Conservation (phyloP, 2,329 filamentous ascomycete species). For the Leptodontidium sp. region DNA sequence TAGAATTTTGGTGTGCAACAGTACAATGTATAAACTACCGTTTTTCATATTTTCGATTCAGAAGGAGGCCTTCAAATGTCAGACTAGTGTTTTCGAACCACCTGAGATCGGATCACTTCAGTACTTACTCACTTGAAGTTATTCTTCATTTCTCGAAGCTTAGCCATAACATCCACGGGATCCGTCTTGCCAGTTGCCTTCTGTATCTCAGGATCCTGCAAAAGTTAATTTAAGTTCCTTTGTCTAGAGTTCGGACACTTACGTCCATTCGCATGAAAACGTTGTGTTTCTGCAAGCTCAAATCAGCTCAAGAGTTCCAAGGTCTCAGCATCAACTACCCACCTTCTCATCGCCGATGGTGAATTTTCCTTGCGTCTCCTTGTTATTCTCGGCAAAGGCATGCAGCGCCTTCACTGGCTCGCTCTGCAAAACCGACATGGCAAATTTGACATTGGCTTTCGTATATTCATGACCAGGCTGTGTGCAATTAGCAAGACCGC, state of each 20-base stretch:
- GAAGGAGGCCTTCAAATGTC: constrained; percentile 26
- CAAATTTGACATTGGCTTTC: constrained; percentile 94
- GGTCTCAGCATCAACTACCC: constrained; percentile 36
- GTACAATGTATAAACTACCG: background rate
- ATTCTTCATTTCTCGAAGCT: constrained; percentile 92
- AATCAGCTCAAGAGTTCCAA: constrained; percentile 25
- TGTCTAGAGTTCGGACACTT: constrained; percentile 47
- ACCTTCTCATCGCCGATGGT: constrained; percentile 98
- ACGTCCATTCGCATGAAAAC: constrained; percentile 93
- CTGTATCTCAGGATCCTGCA: constrained; percentile 81
- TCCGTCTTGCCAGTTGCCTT: constrained; percentile 83
- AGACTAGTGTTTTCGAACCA: background rate
- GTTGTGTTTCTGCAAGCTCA: constrained; percentile 77
- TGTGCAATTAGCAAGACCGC: constrained; percentile 25
- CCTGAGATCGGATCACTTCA: background rate
- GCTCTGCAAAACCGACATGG: constrained; percentile 75
- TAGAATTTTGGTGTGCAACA: background rate
- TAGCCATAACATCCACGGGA: constrained; percentile 84
- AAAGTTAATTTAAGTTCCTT: constrained; percentile 25
- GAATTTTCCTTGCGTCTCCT: constrained; percentile 92
- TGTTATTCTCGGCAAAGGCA: constrained; percentile 78
- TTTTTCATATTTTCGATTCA: constrained; percentile 31
- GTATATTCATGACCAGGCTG: constrained; percentile 98
- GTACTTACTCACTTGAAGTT: constrained; percentile 48
- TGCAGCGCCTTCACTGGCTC: constrained; percentile 80